Base-by-base conservation (phyloP, 495 filamentous ascomycete species). In the Penicillium ucsense region DNA sequence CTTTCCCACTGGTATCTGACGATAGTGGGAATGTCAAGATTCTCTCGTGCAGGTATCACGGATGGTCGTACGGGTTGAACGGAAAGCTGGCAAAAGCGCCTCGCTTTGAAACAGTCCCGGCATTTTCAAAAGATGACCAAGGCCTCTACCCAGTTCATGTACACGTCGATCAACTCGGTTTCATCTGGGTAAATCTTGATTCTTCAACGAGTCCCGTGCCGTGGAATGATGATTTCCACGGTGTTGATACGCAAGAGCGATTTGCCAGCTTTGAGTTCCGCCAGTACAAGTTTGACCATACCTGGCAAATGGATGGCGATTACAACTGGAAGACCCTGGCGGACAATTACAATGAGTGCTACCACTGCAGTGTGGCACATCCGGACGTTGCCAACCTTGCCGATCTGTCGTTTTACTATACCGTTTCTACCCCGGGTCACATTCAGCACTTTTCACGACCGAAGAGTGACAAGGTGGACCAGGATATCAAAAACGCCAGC, bases 31-130 rank as follows among this genome's bases (percentile, higher is more conserved):
- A 64, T 30, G 59, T 70, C 8, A 71, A 63, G 12, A 71, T 79
- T 43, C 66, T 81, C 35, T 60, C 69, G 31, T 82, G 77, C 67
- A 72, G 73, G 47, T 82, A 80, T 45, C 79, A 82, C 55, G 78
- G 78, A 37, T 82, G 79, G 78, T 73, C 71, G 0, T 81, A 81
- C 39, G 74, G 73, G 5, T 62, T 76, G 8, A 75, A 70, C 39
- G 77, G 79, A 28, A 76, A 78, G 33, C 61, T 81, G 10, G 71
- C 75, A 47, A 80, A 81, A 50, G 77, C 79, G 0, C 77, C 79
- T 0, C 65, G 71, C 8, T 82, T 75, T 48, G 67, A 81, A 11
- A 66, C 68, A 8, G 55, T 80, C 3, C 56, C 67, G 5, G 77
- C 64, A 5, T 81, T 82, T 49, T 68, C 80, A 32, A 81, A 77